Percentiles rank a stretch among this genome's conserved stretches.
These are phyloP conservation scores for Ceratocystis harringtonii DNA, from an alignment of 2,329 filamentous ascomycete genomes.

Conservation along the genomic window DNA sequence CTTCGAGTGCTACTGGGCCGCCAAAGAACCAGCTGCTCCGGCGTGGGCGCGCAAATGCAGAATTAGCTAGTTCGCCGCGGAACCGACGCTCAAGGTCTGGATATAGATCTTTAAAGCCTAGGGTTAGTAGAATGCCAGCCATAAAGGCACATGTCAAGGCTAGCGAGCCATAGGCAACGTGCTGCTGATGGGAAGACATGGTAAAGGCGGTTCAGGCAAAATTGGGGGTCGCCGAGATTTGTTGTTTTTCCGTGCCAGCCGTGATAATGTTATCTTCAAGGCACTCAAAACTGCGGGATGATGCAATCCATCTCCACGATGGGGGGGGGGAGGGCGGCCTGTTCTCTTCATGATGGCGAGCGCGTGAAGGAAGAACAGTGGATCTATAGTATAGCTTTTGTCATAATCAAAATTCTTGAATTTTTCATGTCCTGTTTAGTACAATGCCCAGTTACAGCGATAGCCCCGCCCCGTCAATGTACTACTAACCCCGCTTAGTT, in stretches of 20 bases:
- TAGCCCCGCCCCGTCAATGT: constrained; percentile 15
- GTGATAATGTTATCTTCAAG: neutral
- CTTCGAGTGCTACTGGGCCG: constrained; percentile 28
- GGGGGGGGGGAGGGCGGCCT: neutral
- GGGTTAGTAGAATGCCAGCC: constrained; percentile 59
- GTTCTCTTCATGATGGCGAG: no score
- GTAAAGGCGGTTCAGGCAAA: neutral
- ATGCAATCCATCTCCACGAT: constrained; percentile 8
- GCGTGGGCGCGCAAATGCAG: constrained; percentile 17
- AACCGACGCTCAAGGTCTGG: constrained; percentile 56
- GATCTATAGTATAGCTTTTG: neutral
- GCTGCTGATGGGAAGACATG: constrained; percentile 48
- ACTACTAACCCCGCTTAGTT: neutral
- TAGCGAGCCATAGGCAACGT: constrained; percentile 47
- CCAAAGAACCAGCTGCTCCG: constrained; percentile 33
- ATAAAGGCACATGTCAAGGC: constrained; percentile 59
- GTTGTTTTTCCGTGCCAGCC: neutral
- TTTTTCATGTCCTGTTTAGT: neutral
- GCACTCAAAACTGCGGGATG: constrained; percentile 7
- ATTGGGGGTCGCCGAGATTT: no score
- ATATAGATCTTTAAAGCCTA: constrained; percentile 68
- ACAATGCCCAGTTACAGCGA: constrained; percentile 4
- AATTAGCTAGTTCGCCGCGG: constrained; percentile 25
- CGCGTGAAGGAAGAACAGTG: neutral
- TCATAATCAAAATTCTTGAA: neutral